Base-by-base conservation (phyloP, 1,284 basidiomycete genomes). In the Malassezia psittaci region DNA sequence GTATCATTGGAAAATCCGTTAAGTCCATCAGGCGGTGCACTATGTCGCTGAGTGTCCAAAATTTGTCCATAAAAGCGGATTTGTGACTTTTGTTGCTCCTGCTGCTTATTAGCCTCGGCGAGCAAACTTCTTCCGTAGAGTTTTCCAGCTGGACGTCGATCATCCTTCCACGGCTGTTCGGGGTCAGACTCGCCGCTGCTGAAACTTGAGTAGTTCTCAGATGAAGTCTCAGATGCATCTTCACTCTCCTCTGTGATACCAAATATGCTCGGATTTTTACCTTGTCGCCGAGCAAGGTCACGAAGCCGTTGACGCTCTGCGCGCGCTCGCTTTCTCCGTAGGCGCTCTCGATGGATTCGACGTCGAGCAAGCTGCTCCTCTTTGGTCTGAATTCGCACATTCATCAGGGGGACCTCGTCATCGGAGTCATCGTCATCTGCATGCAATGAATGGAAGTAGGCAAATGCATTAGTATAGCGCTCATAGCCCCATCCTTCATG, bases 401-500 rank as follows among this genome's bases (percentile, higher is more conserved):
- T 47, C 55, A 57, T 57, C 4, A 68, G 33, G 48, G 57, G 61
- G 37, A 66, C 63, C 13, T 68, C 66, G 11, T 68, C 66, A 49
- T 68, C 66, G 32, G 66, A 68, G 9, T 68, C 66, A 33, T 51
- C 48, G 38, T 54, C 57, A 15, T 51, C 52, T 13, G 53, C 58
- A 9, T 52, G 19, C 10, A 54, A 39, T 4, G 59, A 54, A 3
- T 51, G 37, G 50, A 66, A 64, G 33, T 60, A 43, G 21, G 52
- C 41, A 11, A 61, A 46, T 15, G 62, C 61, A 34, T 57, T 48
- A 10, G 67, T 64, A 37, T 57, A 63, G 5, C 54, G 40, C 18
- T 74, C 71, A 64, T 64, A 74, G 18, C 71, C 71, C 70, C 70
- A 74, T n/a, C 71, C 71, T 24, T 72, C 68, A 5, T 61, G 57